phyloP scores from a whole-genome alignment of 208 protist species.

The Trypanosoma melophagium region DNA sequence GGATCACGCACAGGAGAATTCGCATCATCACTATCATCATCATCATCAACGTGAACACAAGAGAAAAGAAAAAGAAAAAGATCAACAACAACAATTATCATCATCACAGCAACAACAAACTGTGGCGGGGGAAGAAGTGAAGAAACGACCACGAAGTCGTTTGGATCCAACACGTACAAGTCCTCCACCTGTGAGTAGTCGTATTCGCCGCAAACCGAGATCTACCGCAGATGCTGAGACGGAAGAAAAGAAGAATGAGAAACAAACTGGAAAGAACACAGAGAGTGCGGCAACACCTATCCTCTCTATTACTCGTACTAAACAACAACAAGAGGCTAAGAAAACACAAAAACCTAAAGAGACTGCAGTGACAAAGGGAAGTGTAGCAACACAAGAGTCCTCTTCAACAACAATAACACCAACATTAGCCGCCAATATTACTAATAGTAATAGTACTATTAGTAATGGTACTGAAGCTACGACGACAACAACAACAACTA shows the following conservation, averaged over 20 bases:
- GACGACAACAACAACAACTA: neutral
- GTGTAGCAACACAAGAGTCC: too few relatives aligned
- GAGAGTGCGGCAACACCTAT: neutral
- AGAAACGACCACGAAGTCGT: slow-evolving; percentile 20
- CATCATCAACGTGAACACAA: neutral
- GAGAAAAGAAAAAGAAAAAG: neutral
- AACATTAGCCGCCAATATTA: neutral
- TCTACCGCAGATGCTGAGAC: neutral
- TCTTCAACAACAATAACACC: neutral
- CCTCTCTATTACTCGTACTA: neutral
- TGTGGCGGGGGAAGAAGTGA: neutral
- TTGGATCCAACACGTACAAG: slow-evolving; percentile 28
- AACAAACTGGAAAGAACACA: neutral
- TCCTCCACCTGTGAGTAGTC: slow-evolving; percentile 8
- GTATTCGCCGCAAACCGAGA: slow-evolving; percentile 5
- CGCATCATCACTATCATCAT: neutral
- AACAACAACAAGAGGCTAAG: neutral
- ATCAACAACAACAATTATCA: neutral
- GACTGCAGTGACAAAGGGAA: neutral
- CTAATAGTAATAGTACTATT: neutral
- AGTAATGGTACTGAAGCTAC: neutral
- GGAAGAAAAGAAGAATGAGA: neutral
- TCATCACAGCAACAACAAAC: neutral
- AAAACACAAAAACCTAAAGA: neutral
- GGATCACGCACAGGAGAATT: neutral